Percentiles rank a stretch among this genome's conserved stretches.
Conservation (phyloP, 2,329 filamentous ascomycete genomes). For the Dothidotthia symphoricarpi region DNA sequence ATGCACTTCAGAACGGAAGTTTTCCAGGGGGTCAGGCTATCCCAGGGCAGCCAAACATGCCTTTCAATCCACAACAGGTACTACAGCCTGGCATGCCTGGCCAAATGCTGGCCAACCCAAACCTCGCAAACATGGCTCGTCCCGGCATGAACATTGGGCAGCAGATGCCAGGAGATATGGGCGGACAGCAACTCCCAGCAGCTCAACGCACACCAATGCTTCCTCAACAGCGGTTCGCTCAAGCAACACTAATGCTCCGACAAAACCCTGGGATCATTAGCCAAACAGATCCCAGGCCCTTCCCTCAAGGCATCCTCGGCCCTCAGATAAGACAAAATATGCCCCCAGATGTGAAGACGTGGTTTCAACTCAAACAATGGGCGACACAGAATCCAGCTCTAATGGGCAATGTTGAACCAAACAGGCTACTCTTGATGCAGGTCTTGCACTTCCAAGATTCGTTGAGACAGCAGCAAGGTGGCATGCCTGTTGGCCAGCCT, state of each 20-base stretch:
- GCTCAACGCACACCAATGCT: conserved; percentile 25
- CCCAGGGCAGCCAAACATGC: conserved; percentile 29
- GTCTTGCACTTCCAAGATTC: conserved; percentile 47
- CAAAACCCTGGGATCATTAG: conserved; percentile 37
- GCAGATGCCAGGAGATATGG: conserved; percentile 22
- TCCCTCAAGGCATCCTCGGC: conserved; percentile 32
- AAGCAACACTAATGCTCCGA: conserved; percentile 17
- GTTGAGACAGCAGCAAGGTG: conserved; percentile 24
- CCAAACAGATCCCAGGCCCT: conserved; percentile 32
- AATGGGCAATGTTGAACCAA: conserved; percentile 24
- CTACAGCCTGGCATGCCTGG: conserved; percentile 23
- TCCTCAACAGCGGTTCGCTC: conserved; percentile 13
- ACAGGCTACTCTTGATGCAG: conserved; percentile 39
- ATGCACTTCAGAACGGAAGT: conserved; percentile 22
- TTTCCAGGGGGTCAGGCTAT: conserved; percentile 20
- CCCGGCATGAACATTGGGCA: conserved; percentile 33
- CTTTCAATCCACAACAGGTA: conserved; percentile 32
- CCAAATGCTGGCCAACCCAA: conserved; percentile 30
- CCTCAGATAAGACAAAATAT: conserved; percentile 31
- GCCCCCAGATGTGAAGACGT: conserved; percentile 54
- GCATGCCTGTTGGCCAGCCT: conserved; percentile 20
- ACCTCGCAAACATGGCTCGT: conserved; percentile 26
- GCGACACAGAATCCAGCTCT: conserved; percentile 46
- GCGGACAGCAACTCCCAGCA: conserved; percentile 25
- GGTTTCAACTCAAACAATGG: conserved; percentile 59